Percentiles rank a stretch among this genome's conserved stretches.
phyloP scores from a whole-genome alignment of 2,329 filamentous ascomycete genomes.

The Sporothrix inflata region DNA sequence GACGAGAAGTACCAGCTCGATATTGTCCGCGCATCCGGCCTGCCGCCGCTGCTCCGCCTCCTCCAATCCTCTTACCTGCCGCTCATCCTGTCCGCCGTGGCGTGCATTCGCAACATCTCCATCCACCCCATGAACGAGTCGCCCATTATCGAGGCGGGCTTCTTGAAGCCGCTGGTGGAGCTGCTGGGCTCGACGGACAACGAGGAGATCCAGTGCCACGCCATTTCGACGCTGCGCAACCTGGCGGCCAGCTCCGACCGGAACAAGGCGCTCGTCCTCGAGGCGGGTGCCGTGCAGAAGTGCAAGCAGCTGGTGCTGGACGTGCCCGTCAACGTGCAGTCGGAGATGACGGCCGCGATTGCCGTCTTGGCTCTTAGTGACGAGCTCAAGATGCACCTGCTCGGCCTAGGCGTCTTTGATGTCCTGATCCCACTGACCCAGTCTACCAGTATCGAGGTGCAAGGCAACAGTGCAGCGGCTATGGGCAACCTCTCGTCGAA shows the following conservation, averaged over 20 bases:
- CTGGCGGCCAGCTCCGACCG: conserved; percentile 94
- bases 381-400: conserved; percentile 87
- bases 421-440: conserved; percentile 94
- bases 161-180: conserved; percentile 90
- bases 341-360: conserved; percentile 99
- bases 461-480: conserved; percentile 96
- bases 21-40: conserved; percentile 86
- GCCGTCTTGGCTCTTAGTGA: conserved; percentile 94
- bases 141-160: conserved; percentile 96
- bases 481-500: conserved; percentile 96
- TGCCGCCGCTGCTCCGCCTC: conserved; percentile 82
- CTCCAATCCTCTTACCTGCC: conserved; percentile 95
- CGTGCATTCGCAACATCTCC: conserved; percentile 98
- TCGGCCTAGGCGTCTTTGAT: conserved; percentile 93
- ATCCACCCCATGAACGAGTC: conserved; percentile 98
- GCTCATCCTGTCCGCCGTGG: conserved; percentile 92
- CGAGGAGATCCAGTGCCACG: conserved; percentile 98
- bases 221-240: conserved; percentile 94
- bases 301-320: conserved; percentile 96
- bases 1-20: conserved; percentile 99
- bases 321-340: conserved; percentile 92
- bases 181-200: conserved; percentile 94
- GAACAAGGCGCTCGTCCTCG: conserved; percentile 96
- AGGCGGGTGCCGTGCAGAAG: conserved; percentile 95
- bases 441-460: conserved; percentile 94